Evolutionary conservation across 805 yeast species (phyloP), one percentile per base, ranked within the genome.

Genomic region (Yamadazyma endophytica): DNA sequence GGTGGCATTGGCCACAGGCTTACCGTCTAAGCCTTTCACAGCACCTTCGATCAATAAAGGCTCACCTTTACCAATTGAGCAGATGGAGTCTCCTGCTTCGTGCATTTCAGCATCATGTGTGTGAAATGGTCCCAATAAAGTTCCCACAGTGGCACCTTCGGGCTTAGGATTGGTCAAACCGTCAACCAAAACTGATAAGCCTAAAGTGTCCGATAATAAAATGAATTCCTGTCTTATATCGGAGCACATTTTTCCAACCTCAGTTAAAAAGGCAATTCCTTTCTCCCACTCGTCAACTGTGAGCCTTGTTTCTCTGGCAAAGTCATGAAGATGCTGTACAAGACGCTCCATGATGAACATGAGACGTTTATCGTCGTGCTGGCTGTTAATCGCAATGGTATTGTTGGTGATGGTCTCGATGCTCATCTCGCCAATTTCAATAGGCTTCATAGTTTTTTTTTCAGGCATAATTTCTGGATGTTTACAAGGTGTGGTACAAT

Each of bases 81-180:
- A 34, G 14, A 47, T 44, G 2, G 44, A 35, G 12, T 32, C 30
- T 17, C 47, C 52, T 17, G 32, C 32, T 17, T 38, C 40, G 24
- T 41, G 42, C 21, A 31, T 32, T 17, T 32, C 45, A 22, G 50
- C 52, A 33, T 46, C 50, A 29, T 47, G 52, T 5, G 52, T 47
- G 24, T 47, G 52, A 35, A 47, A 47, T 24, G 52, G 52, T 5
- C 52, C 50, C 27, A 47, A 35, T 22, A 47, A 34, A 9, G 52
- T 47, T 7, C 52, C 52, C 16, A 43, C 29, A 9, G 52, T 47
- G 13, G 52, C 52, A 14, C 28, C 26, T 9, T 32, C 27, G n/a
- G 52, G 52, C 29, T 47, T 47, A 11, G 52, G 52, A 27, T 47
- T 44, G 9, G 49, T 44, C 12, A 47, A 26, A 11, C 39, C 36